phyloP scores from a whole-genome alignment of 2,329 filamentous ascomycete genomes.

The Graphilbum fragrans region DNA sequence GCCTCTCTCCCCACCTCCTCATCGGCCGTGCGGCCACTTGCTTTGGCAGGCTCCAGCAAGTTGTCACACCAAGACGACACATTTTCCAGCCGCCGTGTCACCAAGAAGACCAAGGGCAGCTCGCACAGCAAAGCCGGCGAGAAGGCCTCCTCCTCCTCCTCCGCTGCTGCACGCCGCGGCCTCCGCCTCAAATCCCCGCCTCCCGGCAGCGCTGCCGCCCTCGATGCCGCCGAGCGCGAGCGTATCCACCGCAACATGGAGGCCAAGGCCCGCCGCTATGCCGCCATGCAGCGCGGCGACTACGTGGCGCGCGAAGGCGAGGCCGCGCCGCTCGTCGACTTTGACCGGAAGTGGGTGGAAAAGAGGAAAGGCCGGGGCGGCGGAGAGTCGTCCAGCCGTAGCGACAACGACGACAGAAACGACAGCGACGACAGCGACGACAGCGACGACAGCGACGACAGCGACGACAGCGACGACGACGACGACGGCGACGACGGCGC shows the following conservation, averaged over 20 bases:
- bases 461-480: slow-evolving; percentile 49
- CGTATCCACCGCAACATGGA: slow-evolving; percentile 74
- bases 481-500: slow-evolving; percentile 22
- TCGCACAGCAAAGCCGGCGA: neutral
- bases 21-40: neutral
- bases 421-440: slow-evolving; percentile 25
- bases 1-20: too few relatives aligned
- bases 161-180: too few relatives aligned
- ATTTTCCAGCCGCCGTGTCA: too few relatives aligned
- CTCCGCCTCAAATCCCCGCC: slow-evolving; percentile 38
- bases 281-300: slow-evolving; percentile 83
- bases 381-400: slow-evolving; percentile 3
- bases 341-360: slow-evolving; percentile 92
- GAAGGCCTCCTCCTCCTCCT: neutral
- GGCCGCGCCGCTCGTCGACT: slow-evolving; percentile 68
- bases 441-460: slow-evolving; percentile 64
- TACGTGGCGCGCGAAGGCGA: slow-evolving; percentile 56
- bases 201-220: slow-evolving; percentile 30
- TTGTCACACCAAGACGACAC: neutral
- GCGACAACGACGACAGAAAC: slow-evolving; percentile 22
- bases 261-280: slow-evolving; percentile 79
- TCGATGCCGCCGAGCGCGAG: slow-evolving; percentile 55
- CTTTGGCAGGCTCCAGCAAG: neutral
- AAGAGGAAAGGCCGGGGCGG: slow-evolving; percentile 38
- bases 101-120: neutral